These are phyloP conservation scores for Juglanconis oblonga DNA, from an alignment of 2,329 filamentous ascomycete species.

Conservation along the genomic window DNA sequence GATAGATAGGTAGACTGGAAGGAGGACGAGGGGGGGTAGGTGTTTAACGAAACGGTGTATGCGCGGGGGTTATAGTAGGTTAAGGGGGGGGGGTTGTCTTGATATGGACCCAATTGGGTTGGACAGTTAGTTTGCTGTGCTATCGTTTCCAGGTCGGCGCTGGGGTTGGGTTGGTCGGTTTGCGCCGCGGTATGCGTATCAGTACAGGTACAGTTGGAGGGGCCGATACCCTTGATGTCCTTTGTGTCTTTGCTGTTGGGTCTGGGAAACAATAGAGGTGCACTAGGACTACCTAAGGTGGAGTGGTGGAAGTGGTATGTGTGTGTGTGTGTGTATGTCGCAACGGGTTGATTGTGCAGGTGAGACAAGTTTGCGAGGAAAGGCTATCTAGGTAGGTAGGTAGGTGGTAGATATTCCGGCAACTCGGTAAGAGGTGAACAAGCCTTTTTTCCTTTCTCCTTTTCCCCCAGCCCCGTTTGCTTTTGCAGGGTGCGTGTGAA, in stretches of 20 bases:
- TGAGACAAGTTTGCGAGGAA: not conserved
- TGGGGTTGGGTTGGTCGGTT: not conserved
- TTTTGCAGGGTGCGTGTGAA: too few species aligned
- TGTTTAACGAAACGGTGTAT: not conserved
- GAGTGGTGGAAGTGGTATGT: not conserved
- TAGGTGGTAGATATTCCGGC: slow-evolving; percentile 7
- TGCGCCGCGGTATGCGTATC: not conserved
- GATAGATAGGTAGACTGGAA: not conserved
- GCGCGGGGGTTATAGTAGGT: not conserved
- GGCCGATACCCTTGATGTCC: too few species aligned
- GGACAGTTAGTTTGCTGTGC: not conserved
- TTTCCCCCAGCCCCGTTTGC: too few species aligned
- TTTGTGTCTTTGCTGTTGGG: not conserved
- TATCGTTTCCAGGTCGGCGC: not conserved
- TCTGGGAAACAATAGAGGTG: not conserved
- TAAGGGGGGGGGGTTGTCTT: not conserved
- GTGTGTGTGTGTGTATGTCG: not conserved
- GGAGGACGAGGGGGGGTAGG: not conserved
- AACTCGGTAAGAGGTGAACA: not conserved
- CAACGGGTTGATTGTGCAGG: not conserved
- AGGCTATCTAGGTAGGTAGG: not conserved
- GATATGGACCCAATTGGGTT: not conserved
- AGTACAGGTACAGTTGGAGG: not conserved
- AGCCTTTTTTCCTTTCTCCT: not conserved
- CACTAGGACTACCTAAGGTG: not conserved